These are phyloP conservation scores for Claviceps quebecensis DNA, from an alignment of 2,329 filamentous ascomycete species.

Conservation along the genomic window DNA sequence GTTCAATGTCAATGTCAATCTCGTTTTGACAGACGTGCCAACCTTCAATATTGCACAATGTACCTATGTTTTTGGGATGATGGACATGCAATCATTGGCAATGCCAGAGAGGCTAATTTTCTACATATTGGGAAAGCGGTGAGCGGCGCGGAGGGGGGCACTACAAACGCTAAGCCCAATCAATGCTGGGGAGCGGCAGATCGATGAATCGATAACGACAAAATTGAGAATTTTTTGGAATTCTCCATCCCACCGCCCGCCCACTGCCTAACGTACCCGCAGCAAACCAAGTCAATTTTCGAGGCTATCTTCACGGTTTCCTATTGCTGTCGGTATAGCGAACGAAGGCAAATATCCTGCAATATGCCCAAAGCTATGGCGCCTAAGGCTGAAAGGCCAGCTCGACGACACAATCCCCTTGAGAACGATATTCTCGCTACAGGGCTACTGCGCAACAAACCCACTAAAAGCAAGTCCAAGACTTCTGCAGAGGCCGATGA, in stretches of 20 bases:
- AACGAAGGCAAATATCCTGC: background rate
- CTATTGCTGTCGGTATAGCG: background rate
- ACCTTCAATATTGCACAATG: background rate
- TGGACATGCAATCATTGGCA: too few relatives aligned
- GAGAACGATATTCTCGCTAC: constrained; percentile 71
- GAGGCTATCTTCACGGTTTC: background rate
- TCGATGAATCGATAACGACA: constrained; percentile 22
- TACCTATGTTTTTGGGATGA: too few relatives aligned
- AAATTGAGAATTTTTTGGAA: constrained; percentile 16
- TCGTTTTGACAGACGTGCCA: background rate
- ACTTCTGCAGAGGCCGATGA: constrained; percentile 47
- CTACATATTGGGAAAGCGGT: constrained; percentile 17
- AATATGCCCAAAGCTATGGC: constrained; percentile 69
- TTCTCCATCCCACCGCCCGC: constrained; percentile 9
- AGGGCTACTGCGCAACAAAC: constrained; percentile 57
- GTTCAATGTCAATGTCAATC: too few relatives aligned
- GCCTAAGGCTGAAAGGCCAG: constrained; percentile 40
- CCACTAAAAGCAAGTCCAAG: constrained; percentile 56
- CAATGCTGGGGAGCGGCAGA: constrained; percentile 22
- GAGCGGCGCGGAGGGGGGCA: constrained; percentile 3
- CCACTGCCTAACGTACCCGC: background rate
- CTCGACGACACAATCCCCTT: constrained; percentile 75
- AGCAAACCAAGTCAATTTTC: background rate
- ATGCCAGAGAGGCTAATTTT: background rate
- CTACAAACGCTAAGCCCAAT: constrained; percentile 12